Evolutionary conservation across 441 rosid species (phyloP).

Genomic region (Rhodomyrtus psidioides): DNA sequence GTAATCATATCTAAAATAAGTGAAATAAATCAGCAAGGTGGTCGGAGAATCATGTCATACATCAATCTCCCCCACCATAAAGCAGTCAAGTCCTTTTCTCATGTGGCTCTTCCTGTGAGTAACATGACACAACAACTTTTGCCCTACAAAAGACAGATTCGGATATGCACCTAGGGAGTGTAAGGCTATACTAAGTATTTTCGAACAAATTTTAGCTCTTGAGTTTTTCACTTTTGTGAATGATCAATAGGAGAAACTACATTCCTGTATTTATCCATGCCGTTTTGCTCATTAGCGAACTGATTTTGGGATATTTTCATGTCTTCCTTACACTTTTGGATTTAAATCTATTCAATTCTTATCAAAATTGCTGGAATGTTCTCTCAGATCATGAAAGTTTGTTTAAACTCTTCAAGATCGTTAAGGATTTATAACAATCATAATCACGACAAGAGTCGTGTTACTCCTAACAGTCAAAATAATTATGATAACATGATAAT

Average conservation of each 20-base stretch:
- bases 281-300: neutral
- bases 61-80: neutral
- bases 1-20: neutral
- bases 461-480: neutral
- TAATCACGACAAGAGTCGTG: neutral
- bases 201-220: neutral
- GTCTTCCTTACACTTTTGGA: neutral
- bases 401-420: neutral
- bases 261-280: neutral
- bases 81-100: neutral
- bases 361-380: neutral
- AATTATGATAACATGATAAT: neutral
- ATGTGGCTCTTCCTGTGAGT: no score
- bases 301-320: neutral
- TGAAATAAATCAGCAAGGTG: neutral
- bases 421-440: neutral
- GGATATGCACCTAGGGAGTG: neutral
- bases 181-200: neutral
- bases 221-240: neutral
- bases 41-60: neutral
- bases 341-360: neutral
- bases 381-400: no score
- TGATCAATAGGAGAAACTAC: neutral
- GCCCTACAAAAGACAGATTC: no score
- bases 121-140: no score